Percentiles rank a stretch among this genome's conserved stretches.
phyloP scores from a whole-genome alignment of 495 filamentous ascomycete genomes.

The Trichocladium antarcticum region DNA sequence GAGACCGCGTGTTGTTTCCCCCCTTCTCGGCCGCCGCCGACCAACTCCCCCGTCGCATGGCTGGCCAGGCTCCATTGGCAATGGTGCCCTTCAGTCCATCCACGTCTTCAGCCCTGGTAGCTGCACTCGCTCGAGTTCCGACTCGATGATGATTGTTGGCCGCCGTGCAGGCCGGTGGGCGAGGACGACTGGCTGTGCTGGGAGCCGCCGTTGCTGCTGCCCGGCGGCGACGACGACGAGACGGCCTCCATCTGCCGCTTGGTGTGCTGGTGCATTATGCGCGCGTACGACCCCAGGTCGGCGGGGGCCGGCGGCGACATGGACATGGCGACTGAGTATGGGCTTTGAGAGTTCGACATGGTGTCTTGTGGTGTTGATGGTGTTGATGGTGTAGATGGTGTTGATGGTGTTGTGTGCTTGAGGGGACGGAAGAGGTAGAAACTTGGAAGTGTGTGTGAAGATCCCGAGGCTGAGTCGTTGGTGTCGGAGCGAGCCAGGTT shows the following conservation, averaged over 20 bases:
- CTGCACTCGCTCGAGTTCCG: constrained; percentile 4
- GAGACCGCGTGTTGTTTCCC: background rate
- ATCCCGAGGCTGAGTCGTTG: no score
- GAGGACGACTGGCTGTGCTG: constrained; percentile 12
- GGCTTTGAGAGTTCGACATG: constrained; percentile 28
- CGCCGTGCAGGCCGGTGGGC: constrained; percentile 25
- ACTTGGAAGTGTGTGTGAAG: no score
- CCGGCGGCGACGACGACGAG: constrained; percentile 16
- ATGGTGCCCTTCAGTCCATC: no score
- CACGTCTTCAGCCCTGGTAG: background rate
- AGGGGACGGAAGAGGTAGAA: no score
- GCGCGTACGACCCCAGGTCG: constrained; percentile 35
- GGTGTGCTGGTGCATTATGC: constrained; percentile 42
- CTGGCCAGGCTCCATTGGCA: no score
- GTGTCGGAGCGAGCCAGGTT: no score
- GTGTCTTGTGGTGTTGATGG: constrained; percentile 1
- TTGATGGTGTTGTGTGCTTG: background rate
- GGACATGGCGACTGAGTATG: constrained; percentile 24
- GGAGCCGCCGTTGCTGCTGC: background rate
- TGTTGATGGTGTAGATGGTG: background rate
- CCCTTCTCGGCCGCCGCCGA: no score
- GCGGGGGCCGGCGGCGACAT: constrained; percentile 31
- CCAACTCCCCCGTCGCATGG: no score
- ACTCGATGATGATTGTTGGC: constrained; percentile 9
- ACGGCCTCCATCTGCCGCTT: constrained; percentile 42